phyloP scores from a whole-genome alignment of 148 eudicot species.

The Silene uniflora region DNA sequence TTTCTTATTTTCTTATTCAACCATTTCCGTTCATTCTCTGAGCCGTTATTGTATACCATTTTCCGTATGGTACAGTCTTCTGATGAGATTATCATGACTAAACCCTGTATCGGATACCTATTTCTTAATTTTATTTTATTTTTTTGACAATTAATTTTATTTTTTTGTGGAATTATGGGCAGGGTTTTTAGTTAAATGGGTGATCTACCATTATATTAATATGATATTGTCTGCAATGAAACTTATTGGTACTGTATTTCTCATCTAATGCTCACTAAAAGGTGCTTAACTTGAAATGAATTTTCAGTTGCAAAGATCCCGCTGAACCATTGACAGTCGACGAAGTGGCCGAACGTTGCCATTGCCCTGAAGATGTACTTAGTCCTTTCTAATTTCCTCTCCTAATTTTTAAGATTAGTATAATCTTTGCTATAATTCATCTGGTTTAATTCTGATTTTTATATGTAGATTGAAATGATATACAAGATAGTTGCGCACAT shows the following conservation, averaged over 20 bases:
- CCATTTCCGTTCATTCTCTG: background rate
- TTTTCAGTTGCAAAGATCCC: slow-evolving; percentile 85
- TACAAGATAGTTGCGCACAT: slow-evolving; percentile 91
- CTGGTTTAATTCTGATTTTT: background rate
- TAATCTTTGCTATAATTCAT: background rate
- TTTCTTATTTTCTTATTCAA: background rate
- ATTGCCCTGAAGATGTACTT: slow-evolving; percentile 83
- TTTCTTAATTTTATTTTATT: background rate
- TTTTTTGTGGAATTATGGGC: no score
- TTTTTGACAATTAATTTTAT: no score
- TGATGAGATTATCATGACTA: background rate
- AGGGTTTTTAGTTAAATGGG: no score
- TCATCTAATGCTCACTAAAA: no score
- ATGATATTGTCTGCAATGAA: no score
- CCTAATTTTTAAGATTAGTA: background rate
- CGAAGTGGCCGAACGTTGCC: slow-evolving; percentile 92
- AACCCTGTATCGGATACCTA: background rate
- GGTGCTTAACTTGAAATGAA: background rate
- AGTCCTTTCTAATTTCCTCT: background rate
- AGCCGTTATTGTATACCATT: background rate
- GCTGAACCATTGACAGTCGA: slow-evolving; percentile 86
- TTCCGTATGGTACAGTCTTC: background rate
- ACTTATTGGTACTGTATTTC: no score
- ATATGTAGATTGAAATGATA: slow-evolving; percentile 91
- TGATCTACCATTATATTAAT: no score